Evolutionary conservation across 805 yeast genomes (phyloP).

Genomic region (Saturnispora sekii): DNA sequence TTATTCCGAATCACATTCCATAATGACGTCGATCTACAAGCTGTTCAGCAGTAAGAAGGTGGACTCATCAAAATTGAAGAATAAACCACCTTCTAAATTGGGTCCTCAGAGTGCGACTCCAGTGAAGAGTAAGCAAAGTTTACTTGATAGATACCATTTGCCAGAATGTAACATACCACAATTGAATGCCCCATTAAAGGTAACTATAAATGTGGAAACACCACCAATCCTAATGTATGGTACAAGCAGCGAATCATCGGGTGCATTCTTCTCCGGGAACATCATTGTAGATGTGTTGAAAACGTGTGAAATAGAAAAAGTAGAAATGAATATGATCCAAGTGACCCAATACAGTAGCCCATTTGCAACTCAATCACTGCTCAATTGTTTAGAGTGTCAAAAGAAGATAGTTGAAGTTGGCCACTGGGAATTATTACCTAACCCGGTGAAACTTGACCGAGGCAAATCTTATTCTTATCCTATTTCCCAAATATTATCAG

Average conservation of each 20-base stretch:
- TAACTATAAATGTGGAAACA: slow-evolving; percentile 65
- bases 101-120: not conserved
- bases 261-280: slow-evolving; percentile 78
- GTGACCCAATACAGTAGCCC: slow-evolving; percentile 58
- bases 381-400: slow-evolving; percentile 51
- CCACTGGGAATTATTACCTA: slow-evolving; percentile 74
- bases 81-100: not conserved
- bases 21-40: slow-evolving; percentile 1
- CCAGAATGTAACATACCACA: slow-evolving; percentile 18
- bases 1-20: not conserved
- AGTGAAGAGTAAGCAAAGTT: not conserved
- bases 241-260: slow-evolving; percentile 63
- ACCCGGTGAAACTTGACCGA: slow-evolving; percentile 44
- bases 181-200: slow-evolving; percentile 23
- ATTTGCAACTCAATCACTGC: slow-evolving; percentile 41
- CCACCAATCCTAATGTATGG: slow-evolving; percentile 91
- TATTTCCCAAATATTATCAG: slow-evolving; percentile 81
- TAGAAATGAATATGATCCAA: slow-evolving; percentile 64
- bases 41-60: not conserved
- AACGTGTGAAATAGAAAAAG: slow-evolving; percentile 44
- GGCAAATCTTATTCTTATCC: slow-evolving; percentile 80
- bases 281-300: slow-evolving; percentile 48
- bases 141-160: slow-evolving; percentile 21
- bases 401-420: slow-evolving; percentile 54
- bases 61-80: too few species aligned